phyloP scores from a whole-genome alignment of 495 filamentous ascomycete genomes.

The Astrocystis sublimbata region DNA sequence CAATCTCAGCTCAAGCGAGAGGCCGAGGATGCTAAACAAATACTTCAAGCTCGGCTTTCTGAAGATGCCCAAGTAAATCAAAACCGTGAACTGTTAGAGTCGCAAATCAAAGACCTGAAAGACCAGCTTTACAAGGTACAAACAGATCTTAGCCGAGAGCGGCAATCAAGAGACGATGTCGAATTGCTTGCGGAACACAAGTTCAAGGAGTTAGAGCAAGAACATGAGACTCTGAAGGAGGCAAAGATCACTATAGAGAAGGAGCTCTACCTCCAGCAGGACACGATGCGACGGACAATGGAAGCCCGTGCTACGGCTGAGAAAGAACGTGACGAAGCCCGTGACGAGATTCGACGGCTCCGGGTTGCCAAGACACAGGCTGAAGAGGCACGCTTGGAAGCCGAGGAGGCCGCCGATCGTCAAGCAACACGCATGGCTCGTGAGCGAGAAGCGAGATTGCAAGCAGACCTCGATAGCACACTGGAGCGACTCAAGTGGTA shows the following conservation, averaged over 20 bases:
- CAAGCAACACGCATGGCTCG: conserved; percentile 74
- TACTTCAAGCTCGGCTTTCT: conserved; percentile 84
- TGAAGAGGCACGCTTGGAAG: conserved; percentile 80
- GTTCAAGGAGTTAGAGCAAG: conserved; percentile 73
- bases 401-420: conserved; percentile 78
- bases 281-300: conserved; percentile 83
- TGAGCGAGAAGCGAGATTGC: conserved; percentile 76
- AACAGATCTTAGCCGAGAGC: conserved; percentile 84
- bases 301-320: conserved; percentile 78
- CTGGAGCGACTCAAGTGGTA: conserved; percentile 69
- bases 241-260: conserved; percentile 98
- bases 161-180: conserved; percentile 95
- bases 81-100: conserved; percentile 81
- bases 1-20: conserved; percentile 82
- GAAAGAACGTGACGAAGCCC: conserved; percentile 83
- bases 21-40: conserved; percentile 79
- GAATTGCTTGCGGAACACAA: conserved; percentile 90
- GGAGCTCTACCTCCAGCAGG: conserved; percentile 97
- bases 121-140: conserved; percentile 80
- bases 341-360: conserved; percentile 78
- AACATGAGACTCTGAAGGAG: conserved; percentile 86
- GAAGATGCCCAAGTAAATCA: conserved; percentile 87
- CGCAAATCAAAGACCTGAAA: conserved; percentile 86
- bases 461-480: conserved; percentile 75
- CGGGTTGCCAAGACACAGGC: conserved; percentile 78